A percentile compares a stretch with the other conserved stretches of the same genome.
phyloP scores from a whole-genome alignment of 2,329 filamentous ascomycete species.

The Geoglossum cookeanum region DNA sequence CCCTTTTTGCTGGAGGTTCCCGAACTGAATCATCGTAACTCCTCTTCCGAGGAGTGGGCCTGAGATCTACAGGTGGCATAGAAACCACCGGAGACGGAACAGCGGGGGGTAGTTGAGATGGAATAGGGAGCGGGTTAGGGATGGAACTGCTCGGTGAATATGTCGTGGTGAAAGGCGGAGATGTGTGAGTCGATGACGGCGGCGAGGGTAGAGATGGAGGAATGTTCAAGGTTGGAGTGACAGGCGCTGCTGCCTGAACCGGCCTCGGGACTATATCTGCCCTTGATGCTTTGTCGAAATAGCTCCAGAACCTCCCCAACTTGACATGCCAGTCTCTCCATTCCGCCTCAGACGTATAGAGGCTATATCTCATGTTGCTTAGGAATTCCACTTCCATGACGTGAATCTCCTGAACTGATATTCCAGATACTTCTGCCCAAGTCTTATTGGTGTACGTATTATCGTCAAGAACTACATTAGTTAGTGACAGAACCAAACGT shows the following conservation, averaged over 20 bases:
- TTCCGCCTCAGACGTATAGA: slow-evolving; percentile 68
- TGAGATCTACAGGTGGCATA: slow-evolving; percentile 23
- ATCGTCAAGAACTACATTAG: slow-evolving; percentile 62
- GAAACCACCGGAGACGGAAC: slow-evolving; percentile 23
- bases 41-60: slow-evolving; percentile 31
- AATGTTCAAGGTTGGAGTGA: slow-evolving; percentile 7
- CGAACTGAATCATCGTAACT: slow-evolving; percentile 33
- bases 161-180: slow-evolving; percentile 10
- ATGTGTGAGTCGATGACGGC: slow-evolving; percentile 12
- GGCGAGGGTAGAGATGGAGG: slow-evolving; percentile 13
- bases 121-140: slow-evolving; percentile 8
- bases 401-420: slow-evolving; percentile 86
- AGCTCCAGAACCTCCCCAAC: slow-evolving; percentile 63
- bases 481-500: not conserved
- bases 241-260: slow-evolving; percentile 1
- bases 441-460: slow-evolving; percentile 99
- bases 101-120: slow-evolving; percentile 20
- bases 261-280: not conserved
- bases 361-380: slow-evolving; percentile 91
- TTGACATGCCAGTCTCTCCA: slow-evolving; percentile 80
- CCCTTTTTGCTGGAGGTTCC: slow-evolving; percentile 38
- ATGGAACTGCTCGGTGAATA: slow-evolving; percentile 6
- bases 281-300: slow-evolving; percentile 47
- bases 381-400: slow-evolving; percentile 99
- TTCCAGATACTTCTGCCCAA: slow-evolving; percentile 93